phyloP scores from a whole-genome alignment of 1,284 basidiomycete genomes.

The Entoloma clypeatum region DNA sequence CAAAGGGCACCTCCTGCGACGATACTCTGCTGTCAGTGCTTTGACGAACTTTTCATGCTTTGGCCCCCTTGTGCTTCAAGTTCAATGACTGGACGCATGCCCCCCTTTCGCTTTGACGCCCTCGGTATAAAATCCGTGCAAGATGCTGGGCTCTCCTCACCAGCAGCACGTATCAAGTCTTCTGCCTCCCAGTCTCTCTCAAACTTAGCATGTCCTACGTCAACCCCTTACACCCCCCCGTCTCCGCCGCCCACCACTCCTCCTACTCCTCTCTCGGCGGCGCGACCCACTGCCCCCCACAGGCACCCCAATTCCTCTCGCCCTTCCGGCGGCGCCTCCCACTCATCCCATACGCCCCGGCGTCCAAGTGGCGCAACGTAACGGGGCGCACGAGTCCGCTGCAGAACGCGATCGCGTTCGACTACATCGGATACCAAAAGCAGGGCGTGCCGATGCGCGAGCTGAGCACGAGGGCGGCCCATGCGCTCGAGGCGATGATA shows the following conservation, averaged over 20 bases:
- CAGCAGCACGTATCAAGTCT: too few relatives aligned
- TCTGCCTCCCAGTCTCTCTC: too few relatives aligned
- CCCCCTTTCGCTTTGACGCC: too few relatives aligned
- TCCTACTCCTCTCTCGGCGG: slow-evolving; percentile 30
- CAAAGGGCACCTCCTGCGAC: too few relatives aligned
- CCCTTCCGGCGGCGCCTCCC: slow-evolving; percentile 31
- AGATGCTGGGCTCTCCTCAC: too few relatives aligned
- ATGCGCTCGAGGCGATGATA: slow-evolving; percentile 32
- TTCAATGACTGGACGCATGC: too few relatives aligned
- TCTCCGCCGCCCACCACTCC: slow-evolving; percentile 25
- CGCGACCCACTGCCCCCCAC: slow-evolving; percentile 21
- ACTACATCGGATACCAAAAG: slow-evolving; percentile 34
- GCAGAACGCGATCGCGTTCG: slow-evolving; percentile 33
- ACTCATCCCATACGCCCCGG: slow-evolving; percentile 25
- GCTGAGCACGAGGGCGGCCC: slow-evolving; percentile 29
- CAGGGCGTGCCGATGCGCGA: slow-evolving; percentile 43
- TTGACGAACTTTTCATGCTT: too few relatives aligned
- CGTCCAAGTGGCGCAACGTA: slow-evolving; percentile 18
- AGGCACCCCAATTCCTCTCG: slow-evolving; percentile 20
- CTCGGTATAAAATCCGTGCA: too few relatives aligned
- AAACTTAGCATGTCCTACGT: too few relatives aligned
- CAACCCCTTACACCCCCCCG: too few relatives aligned
- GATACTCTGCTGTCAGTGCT: too few relatives aligned
- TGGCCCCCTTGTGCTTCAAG: too few relatives aligned
- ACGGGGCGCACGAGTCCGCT: slow-evolving; percentile 13